Conservation (phyloP, 1,284 basidiomycete genomes). For the Anthracocystis walkeri region DNA sequence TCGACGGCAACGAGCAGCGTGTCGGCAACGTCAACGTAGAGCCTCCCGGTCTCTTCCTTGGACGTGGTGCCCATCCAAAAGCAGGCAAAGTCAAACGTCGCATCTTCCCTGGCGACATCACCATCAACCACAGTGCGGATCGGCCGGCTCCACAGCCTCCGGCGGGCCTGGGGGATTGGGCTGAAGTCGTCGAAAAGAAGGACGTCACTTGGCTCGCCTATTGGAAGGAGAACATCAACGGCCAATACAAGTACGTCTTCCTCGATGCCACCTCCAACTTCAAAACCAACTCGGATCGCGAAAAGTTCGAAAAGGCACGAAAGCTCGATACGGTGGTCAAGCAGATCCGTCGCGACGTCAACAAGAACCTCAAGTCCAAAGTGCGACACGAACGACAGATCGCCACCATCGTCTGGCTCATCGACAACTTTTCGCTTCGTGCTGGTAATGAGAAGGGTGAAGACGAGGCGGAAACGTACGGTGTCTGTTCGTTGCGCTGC, state of each 20-base stretch:
- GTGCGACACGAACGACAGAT: slow-evolving; percentile 64
- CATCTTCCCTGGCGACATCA: slow-evolving; percentile 65
- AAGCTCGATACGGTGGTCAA: slow-evolving; percentile 65
- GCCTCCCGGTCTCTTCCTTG: slow-evolving; percentile 95
- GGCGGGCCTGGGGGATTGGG: slow-evolving; percentile 64
- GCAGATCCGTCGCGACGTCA: slow-evolving; percentile 62
- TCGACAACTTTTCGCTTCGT: slow-evolving; percentile 69
- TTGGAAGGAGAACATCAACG: slow-evolving; percentile 69
- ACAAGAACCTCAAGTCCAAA: slow-evolving; percentile 65
- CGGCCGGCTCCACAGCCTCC: slow-evolving; percentile 65
- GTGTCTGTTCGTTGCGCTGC: slow-evolving; percentile 67
- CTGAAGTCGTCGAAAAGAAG: slow-evolving; percentile 65
- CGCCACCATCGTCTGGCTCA: slow-evolving; percentile 69
- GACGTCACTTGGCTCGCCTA: slow-evolving; percentile 68
- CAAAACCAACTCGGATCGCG: slow-evolving; percentile 68
- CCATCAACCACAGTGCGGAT: slow-evolving; percentile 67
- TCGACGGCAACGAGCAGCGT: slow-evolving; percentile 97
- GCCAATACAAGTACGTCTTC: slow-evolving; percentile 68
- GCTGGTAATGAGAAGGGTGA: slow-evolving; percentile 70
- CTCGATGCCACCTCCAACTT: slow-evolving; percentile 66
- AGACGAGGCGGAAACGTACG: slow-evolving; percentile 69
- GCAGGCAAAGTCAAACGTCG: slow-evolving; percentile 93
- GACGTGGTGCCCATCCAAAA: slow-evolving; percentile 97
- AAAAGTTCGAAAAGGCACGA: slow-evolving; percentile 69
- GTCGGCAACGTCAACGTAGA: slow-evolving; percentile 98